phyloP scores from a whole-genome alignment of 2,329 filamentous ascomycete genomes.

The Pseudocercospora eumusae region DNA sequence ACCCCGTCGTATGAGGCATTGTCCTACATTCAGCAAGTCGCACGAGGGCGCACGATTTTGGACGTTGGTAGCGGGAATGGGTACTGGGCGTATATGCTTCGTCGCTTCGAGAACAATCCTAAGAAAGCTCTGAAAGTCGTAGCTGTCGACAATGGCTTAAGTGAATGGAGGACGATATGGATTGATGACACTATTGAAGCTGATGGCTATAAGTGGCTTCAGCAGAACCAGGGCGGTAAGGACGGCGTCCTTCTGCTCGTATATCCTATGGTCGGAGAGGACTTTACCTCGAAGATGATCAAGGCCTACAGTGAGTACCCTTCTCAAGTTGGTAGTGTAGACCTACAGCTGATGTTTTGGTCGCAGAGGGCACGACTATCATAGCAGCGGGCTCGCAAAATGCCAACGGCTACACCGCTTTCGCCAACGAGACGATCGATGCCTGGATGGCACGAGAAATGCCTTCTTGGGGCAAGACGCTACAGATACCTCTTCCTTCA shows the following conservation, averaged over 20 bases:
- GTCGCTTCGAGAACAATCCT: slow-evolving; percentile 54
- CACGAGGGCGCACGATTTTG: slow-evolving; percentile 55
- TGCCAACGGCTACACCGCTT: slow-evolving; percentile 71
- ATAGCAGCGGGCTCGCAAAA: slow-evolving; percentile 77
- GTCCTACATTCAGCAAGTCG: slow-evolving; percentile 59
- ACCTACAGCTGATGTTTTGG: neutral
- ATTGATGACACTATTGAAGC: slow-evolving; percentile 64
- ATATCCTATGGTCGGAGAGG: slow-evolving; percentile 68
- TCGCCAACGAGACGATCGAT: slow-evolving; percentile 63
- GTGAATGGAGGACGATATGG: slow-evolving; percentile 69
- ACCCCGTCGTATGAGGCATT: slow-evolving; percentile 69
- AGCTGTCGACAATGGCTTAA: slow-evolving; percentile 68
- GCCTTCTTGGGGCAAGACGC: slow-evolving; percentile 58
- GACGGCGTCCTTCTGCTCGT: slow-evolving; percentile 67
- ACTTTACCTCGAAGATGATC: slow-evolving; percentile 66
- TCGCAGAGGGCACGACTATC: slow-evolving; percentile 57
- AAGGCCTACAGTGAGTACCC: slow-evolving; percentile 55
- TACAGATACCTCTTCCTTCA: slow-evolving; percentile 69
- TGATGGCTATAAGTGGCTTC: slow-evolving; percentile 63
- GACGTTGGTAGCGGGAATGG: slow-evolving; percentile 73
- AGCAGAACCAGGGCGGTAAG: slow-evolving; percentile 51
- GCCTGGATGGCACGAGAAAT: slow-evolving; percentile 65
- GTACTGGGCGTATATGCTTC: slow-evolving; percentile 74
- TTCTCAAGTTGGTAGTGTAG: slow-evolving; percentile 20
- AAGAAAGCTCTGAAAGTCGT: slow-evolving; percentile 47